A percentile compares a stretch with the other conserved stretches of the same genome.
Conservation (phyloP, 2,329 filamentous ascomycete genomes). For the Byssochlamys sp. region DNA sequence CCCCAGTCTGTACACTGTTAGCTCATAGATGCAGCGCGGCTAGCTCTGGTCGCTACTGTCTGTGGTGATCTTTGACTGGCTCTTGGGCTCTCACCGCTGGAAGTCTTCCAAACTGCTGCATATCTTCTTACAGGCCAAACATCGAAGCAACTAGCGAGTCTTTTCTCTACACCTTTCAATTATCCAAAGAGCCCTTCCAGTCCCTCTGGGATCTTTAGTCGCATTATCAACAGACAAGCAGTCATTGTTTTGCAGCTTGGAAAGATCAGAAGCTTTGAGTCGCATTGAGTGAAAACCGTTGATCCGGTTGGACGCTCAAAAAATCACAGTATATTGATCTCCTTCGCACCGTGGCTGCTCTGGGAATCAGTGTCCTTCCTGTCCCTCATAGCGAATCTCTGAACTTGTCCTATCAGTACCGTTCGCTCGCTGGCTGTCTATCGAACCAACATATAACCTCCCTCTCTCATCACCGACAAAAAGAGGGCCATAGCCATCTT, state of each 20-base stretch:
- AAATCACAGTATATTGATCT: slow-evolving; percentile 3
- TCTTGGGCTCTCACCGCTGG: background rate
- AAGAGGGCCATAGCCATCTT: slow-evolving; percentile 22
- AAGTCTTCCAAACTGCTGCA: background rate
- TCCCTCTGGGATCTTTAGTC: background rate
- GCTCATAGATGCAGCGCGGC: background rate
- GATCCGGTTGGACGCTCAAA: background rate
- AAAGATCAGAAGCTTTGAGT: background rate
- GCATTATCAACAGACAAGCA: background rate
- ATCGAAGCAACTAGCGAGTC: background rate
- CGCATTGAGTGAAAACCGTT: background rate
- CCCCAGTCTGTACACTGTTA: background rate
- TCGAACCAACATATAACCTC: slow-evolving; percentile 17
- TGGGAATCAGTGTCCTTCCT: slow-evolving; percentile 28
- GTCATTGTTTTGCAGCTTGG: background rate
- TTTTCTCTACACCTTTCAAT: background rate
- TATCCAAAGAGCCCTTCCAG: background rate
- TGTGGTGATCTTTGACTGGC: background rate
- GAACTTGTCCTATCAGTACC: slow-evolving; percentile 22
- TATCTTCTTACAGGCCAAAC: background rate
- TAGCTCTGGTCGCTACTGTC: background rate
- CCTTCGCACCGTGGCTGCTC: slow-evolving; percentile 31
- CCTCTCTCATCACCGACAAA: slow-evolving; percentile 29
- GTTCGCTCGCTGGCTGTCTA: slow-evolving; percentile 19
- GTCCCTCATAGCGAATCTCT: slow-evolving; percentile 24